A percentile compares a stretch with the other conserved stretches of the same genome.
Evolutionary conservation across 1,139 yeast species (phyloP).

Genomic region (Nakaseomyces kungkrabaensis): DNA sequence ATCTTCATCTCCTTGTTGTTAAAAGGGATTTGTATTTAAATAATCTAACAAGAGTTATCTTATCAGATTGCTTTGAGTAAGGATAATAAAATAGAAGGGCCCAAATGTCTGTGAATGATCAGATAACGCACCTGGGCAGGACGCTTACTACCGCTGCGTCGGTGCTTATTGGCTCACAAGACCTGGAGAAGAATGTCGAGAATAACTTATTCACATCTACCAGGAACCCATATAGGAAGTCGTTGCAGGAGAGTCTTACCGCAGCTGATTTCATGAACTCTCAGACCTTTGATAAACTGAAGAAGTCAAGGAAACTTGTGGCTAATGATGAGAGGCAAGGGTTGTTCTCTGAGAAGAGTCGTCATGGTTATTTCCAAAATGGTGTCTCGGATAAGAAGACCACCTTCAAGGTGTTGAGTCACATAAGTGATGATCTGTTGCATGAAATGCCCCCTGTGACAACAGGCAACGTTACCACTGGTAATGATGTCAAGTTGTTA

Average conservation of each 20-base stretch:
- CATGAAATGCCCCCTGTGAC: slow-evolving; percentile 36
- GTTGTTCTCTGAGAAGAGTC: slow-evolving; percentile 18
- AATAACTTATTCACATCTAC: slow-evolving; percentile 30
- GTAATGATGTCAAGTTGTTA: slow-evolving; percentile 7
- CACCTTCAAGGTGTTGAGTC: slow-evolving; percentile 38
- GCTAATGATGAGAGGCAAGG: slow-evolving; percentile 11
- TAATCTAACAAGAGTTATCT: too few species aligned
- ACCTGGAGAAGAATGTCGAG: slow-evolving; percentile 20
- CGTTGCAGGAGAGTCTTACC: slow-evolving; percentile 35
- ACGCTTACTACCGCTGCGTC: slow-evolving; percentile 40
- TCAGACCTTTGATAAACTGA: neutral
- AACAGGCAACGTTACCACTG: neutral
- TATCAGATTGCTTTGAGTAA: too few species aligned
- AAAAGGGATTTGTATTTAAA: too few species aligned
- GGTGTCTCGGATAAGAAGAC: slow-evolving; percentile 29
- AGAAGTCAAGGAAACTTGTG: neutral
- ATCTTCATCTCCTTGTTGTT: too few species aligned
- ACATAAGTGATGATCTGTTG: slow-evolving; percentile 49
- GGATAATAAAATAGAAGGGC: neutral
- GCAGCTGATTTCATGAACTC: slow-evolving; percentile 15
- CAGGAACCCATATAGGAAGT: slow-evolving; percentile 38
- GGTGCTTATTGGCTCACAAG: slow-evolving; percentile 30
- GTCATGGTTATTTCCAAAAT: slow-evolving; percentile 27
- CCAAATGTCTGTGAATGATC: slow-evolving; percentile 7
- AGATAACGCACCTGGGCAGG: slow-evolving; percentile 25